phyloP scores from a whole-genome alignment of 495 filamentous ascomycete genomes.

The Penicillium odoratum region DNA sequence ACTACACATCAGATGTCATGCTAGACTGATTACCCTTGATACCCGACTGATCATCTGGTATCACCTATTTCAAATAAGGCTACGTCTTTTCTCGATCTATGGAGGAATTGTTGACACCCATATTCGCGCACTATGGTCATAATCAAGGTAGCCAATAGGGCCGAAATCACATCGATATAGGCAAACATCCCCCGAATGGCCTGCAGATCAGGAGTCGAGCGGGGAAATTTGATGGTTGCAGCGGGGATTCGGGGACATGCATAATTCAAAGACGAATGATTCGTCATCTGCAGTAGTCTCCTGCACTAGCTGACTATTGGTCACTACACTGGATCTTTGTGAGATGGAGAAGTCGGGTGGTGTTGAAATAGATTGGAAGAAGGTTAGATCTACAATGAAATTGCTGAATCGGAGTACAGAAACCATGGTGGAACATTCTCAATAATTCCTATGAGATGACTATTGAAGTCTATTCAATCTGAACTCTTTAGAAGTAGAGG shows the following conservation, averaged over 20 bases:
- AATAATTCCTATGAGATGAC: background rate
- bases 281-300: slow-evolving; percentile 13
- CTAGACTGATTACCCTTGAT: background rate
- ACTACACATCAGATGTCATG: too few species aligned
- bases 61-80: background rate
- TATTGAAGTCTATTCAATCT: background rate
- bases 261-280: slow-evolving; percentile 2
- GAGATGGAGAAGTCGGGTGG: background rate
- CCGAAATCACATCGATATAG: background rate
- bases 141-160: slow-evolving; percentile 12
- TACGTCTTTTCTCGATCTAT: background rate
- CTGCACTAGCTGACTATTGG: slow-evolving; percentile 2
- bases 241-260: slow-evolving; percentile 9
- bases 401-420: background rate
- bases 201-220: slow-evolving; percentile 1
- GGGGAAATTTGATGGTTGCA: background rate
- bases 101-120: background rate
- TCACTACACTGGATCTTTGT: background rate
- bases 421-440: background rate
- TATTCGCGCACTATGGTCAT: background rate
- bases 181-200: background rate
- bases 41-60: background rate
- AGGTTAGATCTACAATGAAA: background rate
- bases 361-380: background rate
- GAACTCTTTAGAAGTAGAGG: background rate